These are phyloP conservation scores for Lentinula novae-zelandiae DNA, from an alignment of 1,284 basidiomycete genomes.

Conservation along the genomic window DNA sequence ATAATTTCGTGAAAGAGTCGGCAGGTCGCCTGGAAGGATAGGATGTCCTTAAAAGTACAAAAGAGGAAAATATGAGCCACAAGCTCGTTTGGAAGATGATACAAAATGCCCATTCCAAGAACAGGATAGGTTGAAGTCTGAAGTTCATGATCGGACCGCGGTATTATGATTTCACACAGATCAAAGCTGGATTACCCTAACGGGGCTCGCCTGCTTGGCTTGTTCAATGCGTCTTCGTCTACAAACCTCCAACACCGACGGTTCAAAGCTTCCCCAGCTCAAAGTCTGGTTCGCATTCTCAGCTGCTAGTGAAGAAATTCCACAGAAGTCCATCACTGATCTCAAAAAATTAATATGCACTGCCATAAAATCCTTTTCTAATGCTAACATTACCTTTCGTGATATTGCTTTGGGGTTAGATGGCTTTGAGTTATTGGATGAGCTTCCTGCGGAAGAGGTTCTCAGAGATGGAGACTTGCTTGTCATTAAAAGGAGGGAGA, in stretches of 20 bases:
- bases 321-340: background rate
- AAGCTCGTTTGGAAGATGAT: constrained; percentile 9
- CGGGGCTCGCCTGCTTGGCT: background rate
- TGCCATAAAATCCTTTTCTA: constrained; percentile 4
- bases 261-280: constrained; percentile 6
- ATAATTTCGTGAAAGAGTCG: background rate
- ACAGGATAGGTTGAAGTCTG: background rate
- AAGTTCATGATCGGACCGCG: background rate
- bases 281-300: constrained; percentile 16
- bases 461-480: constrained; percentile 15
- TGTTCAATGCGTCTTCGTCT: constrained; percentile 14
- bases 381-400: background rate
- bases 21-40: background rate
- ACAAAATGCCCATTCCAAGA: background rate
- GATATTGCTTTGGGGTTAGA: constrained; percentile 12
- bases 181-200: background rate
- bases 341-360: constrained; percentile 15
- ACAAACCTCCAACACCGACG: constrained; percentile 4
- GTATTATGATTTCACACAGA: background rate
- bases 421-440: constrained; percentile 16
- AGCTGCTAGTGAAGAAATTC: background rate
- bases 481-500: background rate
- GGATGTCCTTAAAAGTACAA: constrained; percentile 1
- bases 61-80: constrained; percentile 4
- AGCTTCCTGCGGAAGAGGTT: constrained; percentile 8